Conservation (phyloP, 2,329 filamentous ascomycete genomes). For the Coniochaeta prunicola region DNA sequence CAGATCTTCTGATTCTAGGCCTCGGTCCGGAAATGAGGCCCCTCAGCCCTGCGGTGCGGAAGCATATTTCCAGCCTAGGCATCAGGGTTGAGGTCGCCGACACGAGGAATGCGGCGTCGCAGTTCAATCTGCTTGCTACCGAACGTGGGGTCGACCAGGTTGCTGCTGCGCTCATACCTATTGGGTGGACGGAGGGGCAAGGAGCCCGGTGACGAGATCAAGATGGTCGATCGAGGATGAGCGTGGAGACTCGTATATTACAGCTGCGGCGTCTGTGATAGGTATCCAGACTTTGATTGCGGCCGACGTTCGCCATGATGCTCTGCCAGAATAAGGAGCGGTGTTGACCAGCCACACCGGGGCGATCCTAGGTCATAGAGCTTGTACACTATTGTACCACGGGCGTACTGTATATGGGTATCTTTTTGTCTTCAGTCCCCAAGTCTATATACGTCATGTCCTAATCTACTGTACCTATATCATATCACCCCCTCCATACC, state of each 20-base stretch:
- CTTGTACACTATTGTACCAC: not conserved
- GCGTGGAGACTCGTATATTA: not conserved
- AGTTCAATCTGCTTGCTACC: slow-evolving; percentile 93
- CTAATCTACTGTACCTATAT: not conserved
- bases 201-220: slow-evolving; percentile 25
- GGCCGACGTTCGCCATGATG: not conserved
- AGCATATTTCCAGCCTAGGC: slow-evolving; percentile 67
- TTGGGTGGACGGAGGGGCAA: slow-evolving; percentile 67
- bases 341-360: not conserved
- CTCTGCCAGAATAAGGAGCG: not conserved
- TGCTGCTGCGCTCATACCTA: slow-evolving; percentile 79
- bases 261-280: not conserved
- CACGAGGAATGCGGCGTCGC: slow-evolving; percentile 86
- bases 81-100: slow-evolving; percentile 85
- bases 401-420: not conserved
- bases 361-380: not conserved
- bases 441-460: not conserved
- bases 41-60: slow-evolving; percentile 66
- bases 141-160: slow-evolving; percentile 81
- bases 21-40: slow-evolving; percentile 70
- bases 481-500: not conserved
- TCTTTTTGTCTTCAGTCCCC: not conserved
- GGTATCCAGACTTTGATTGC: not conserved
- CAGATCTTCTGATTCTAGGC: slow-evolving; percentile 85
- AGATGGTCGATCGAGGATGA: not conserved